phyloP scores from a whole-genome alignment of 805 yeast species.

The Pichia scutulata region DNA sequence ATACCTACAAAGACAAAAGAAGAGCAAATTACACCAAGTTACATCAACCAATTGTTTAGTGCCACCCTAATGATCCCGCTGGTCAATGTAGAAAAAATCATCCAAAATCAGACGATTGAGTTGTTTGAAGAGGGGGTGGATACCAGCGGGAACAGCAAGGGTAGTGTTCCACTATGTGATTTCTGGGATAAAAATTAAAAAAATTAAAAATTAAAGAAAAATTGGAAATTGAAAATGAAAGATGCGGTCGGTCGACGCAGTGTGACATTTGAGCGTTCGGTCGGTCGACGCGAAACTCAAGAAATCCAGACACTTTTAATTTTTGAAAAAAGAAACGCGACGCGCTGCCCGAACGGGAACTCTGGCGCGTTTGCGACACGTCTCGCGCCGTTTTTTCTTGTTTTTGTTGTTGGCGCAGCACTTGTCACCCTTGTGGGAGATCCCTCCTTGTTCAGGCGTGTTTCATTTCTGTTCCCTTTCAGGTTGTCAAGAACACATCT shows the following conservation, averaged over 20 bases:
- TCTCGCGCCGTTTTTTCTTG: not conserved
- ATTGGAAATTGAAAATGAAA: no score
- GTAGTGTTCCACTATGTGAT: not conserved
- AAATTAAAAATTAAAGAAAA: no score
- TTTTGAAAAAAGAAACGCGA: not conserved
- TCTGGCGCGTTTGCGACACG: not conserved
- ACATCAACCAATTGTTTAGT: conserved; percentile 3
- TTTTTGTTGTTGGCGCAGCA: not conserved
- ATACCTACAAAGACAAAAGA: not conserved
- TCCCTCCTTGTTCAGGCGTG: not conserved
- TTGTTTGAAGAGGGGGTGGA: not conserved
- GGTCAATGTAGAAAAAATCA: not conserved
- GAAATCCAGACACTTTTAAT: no score
- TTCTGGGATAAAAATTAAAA: not conserved
- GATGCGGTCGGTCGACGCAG: not conserved
- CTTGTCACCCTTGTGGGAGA: not conserved
- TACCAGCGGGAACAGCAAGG: not conserved
- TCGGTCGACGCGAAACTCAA: not conserved
- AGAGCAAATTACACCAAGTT: conserved; percentile 6
- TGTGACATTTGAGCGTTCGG: no score
- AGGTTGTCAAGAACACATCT: not conserved
- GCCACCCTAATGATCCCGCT: conserved; percentile 1
- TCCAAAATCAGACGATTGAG: not conserved
- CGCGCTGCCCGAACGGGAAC: not conserved
- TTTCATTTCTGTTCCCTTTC: not conserved